Percentiles rank a stretch among this genome's conserved stretches.
Evolutionary conservation across 352 stramenopile genomes (phyloP).

Genomic region (Globisporangium splendens): DNA sequence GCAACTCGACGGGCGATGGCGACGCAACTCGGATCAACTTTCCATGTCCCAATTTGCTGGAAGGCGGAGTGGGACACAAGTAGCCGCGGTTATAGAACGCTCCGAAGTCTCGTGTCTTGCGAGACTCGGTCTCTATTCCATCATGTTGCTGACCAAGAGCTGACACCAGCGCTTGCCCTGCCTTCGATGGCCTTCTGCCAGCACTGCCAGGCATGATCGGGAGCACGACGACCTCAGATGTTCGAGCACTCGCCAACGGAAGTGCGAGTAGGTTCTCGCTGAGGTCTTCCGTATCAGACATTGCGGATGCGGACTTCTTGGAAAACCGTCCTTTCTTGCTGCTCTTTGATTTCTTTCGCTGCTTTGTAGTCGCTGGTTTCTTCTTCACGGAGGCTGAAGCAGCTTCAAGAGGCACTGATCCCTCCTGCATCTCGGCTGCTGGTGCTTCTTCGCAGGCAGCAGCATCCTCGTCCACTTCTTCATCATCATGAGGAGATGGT

Average conservation of each 20-base stretch:
- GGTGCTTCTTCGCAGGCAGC: not conserved
- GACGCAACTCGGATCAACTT: not conserved
- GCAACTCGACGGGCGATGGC: not conserved
- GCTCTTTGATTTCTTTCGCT: constrained; percentile 7
- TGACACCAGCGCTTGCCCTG: no score
- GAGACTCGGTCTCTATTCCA: not conserved
- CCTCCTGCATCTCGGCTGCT: not conserved
- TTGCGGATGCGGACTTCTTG: constrained; percentile 1
- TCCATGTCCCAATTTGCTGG: not conserved
- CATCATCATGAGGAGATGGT: not conserved
- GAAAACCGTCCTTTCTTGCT: constrained; percentile 6
- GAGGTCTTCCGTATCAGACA: not conserved
- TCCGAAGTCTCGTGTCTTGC: not conserved
- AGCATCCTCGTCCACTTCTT: not conserved
- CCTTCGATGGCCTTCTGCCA: not conserved
- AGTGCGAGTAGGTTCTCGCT: not conserved
- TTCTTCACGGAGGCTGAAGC: constrained; percentile 4
- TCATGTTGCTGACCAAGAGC: not conserved
- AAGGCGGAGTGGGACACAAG: constrained; percentile 7
- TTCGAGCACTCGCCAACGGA: not conserved
- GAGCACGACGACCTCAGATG: constrained; percentile 6
- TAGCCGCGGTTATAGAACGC: not conserved
- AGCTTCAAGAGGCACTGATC: no score
- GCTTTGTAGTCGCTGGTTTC: constrained; percentile 1
- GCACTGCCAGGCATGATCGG: constrained; percentile 15